phyloP scores from a whole-genome alignment of 371 early-diverging fungal genomes.

The Syncephalastrum racemosum region DNA sequence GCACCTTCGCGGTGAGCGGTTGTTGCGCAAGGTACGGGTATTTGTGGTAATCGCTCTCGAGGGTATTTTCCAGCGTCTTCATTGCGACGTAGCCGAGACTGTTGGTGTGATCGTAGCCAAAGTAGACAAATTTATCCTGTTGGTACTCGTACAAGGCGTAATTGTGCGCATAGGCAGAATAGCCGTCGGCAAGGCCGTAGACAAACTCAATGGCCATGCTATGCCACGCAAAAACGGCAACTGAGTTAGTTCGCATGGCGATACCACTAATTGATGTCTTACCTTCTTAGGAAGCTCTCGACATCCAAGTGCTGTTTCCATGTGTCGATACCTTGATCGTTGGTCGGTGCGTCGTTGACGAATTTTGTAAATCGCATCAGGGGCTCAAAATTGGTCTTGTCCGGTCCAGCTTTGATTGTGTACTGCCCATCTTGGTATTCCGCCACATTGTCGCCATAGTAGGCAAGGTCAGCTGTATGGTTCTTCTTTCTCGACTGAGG shows the following conservation, averaged over 20 bases:
- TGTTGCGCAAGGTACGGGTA: neutral
- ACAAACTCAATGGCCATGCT: conserved; percentile 27
- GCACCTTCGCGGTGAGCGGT: neutral
- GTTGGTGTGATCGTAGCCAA: conserved; percentile 8
- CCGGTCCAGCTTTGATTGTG: conserved; percentile 12
- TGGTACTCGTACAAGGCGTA: conserved; percentile 22
- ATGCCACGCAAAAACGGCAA: neutral
- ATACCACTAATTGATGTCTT: conserved; percentile 5
- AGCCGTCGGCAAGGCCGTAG: conserved; percentile 17
- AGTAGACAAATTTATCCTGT: conserved; percentile 7
- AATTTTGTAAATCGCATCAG: conserved; percentile 20
- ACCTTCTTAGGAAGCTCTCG: conserved; percentile 19
- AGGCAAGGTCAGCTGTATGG: conserved; percentile 15
- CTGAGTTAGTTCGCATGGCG: too few species aligned
- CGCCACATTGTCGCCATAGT: conserved; percentile 21
- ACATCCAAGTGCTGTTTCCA: conserved; percentile 18
- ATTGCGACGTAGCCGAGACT: conserved; percentile 3
- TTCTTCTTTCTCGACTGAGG: neutral
- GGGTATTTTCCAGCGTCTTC: conserved; percentile 5
- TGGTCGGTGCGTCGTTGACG: conserved; percentile 16
- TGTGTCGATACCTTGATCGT: neutral
- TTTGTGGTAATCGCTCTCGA: conserved; percentile 2
- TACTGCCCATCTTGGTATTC: conserved; percentile 17
- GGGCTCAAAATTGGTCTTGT: conserved; percentile 4
- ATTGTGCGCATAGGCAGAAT: conserved; percentile 19